Percentiles rank a stretch among this genome's conserved stretches.
Conservation (phyloP, 306 rosid genomes). For the Casuarina glauca region DNA sequence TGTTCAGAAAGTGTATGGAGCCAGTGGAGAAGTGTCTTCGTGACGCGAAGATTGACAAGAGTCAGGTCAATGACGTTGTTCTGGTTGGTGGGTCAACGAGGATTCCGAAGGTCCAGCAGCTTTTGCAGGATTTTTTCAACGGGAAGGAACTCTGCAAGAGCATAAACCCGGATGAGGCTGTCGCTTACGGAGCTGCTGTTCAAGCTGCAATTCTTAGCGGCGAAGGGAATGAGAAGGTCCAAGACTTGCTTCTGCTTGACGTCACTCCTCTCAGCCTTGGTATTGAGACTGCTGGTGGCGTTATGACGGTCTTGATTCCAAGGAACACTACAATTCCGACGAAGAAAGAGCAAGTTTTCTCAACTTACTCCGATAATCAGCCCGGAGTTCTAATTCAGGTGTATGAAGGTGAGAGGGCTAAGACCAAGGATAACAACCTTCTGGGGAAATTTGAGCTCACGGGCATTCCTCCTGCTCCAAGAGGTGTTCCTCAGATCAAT, state of each 20-base stretch:
- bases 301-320: no score
- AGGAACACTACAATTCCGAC: no score
- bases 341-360: no score
- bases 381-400: constrained; percentile 30
- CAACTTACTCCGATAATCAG: constrained; percentile 30
- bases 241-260: constrained; percentile 37
- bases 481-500: constrained; percentile 28
- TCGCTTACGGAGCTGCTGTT: constrained; percentile 43
- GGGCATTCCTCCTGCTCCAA: constrained; percentile 39
- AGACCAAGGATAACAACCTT: constrained; percentile 31
- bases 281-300: constrained; percentile 33
- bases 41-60: constrained; percentile 38
- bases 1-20: constrained; percentile 38
- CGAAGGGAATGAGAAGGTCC: constrained; percentile 42
- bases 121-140: constrained; percentile 39
- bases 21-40: constrained; percentile 44
- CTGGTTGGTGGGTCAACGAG: constrained; percentile 48
- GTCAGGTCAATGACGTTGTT: constrained; percentile 36
- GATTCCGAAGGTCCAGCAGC: constrained; percentile 46
- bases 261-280: constrained; percentile 47
- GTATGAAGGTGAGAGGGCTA: constrained; percentile 41
- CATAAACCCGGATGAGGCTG: constrained; percentile 50
- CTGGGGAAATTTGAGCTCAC: constrained; percentile 38
- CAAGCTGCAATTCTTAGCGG: constrained; percentile 45
- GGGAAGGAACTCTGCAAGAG: constrained; percentile 49